Base-by-base conservation (phyloP, 2,329 filamentous ascomycete genomes). In the Diaporthe eres region DNA sequence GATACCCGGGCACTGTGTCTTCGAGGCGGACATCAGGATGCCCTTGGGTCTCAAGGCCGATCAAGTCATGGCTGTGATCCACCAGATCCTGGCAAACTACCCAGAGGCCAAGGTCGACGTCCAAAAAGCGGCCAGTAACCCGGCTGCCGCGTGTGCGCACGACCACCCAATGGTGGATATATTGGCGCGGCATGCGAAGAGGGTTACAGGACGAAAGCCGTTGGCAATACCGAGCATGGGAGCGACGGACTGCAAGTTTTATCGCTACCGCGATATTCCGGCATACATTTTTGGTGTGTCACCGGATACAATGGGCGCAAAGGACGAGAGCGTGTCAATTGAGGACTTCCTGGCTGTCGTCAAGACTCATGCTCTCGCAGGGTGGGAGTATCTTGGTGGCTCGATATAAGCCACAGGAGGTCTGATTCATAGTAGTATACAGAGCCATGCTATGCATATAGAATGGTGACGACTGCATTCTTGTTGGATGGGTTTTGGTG, bases 211-310 rank as follows among this genome's bases (percentile, higher is more conserved):
- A 13, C 67, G 47, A 39, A 74, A 22, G 42, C 71, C 75, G 1
- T 75, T 83, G 5, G 80, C 82, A 0, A 84, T 85, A 51, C 83
- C 84, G 5, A 82, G 80, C 12, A 77, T 86, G 49, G 84, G 84
- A 15, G 84, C 84, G 2, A 86, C 85, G 2, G 84, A 86, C 67
- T 85, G 83, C 71, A 86, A 87, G 76, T 83, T 84, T 75, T 86
- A 83, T 74, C 78, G 85, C 22, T 84, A 85, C 76, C 78, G 78
- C 12, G 80, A 79, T 1, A 77, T 85, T 5, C 84, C 84, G 0
- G 84, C 83, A 2, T 86, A 85, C 78, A 80, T 83, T 2, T 84
- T 82, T 77, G 83, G 84, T 28, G 77, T 78, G 0, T 71, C 70
- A 34, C 78, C 79, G 10, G 76, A 78, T 37, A 77, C 65, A 3